Base-by-base conservation (phyloP, 441 rosid species). In the Erodium moschatum region DNA sequence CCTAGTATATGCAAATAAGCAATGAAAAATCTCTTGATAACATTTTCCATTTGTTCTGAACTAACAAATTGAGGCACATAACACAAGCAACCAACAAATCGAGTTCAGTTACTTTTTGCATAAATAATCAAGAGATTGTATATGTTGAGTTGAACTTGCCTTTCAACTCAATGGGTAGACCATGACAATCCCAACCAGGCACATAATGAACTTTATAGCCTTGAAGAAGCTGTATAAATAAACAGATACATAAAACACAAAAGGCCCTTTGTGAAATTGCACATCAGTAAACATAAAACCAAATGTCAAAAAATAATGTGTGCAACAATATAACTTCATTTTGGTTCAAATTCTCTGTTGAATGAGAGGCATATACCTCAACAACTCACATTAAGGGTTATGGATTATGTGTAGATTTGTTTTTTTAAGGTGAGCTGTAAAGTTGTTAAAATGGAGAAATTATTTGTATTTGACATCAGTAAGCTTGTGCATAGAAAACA, bases 121-220 rank as follows among this genome's bases (percentile, higher is more conserved):
- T 21, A 58, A 58, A 58, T 21, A 20, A 58, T 58, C 29, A 58
- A 20, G 63, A 21, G 8, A 21, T 20, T 19, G 63, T 58, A 19
- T 8, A 18, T 20, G 11, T 19, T 18, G 20, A 65, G 19, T 21
- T 56, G 21, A 15, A 81, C 89, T 85, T 86, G 78, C 98, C 97
- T 94, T 91, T 94, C 79, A 89, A 78, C 82, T 94, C 98, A 81
- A 94, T 94, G 67, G 98, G 98, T 70, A 94, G 87, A 71, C 98
- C 97, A 76, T 94, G 98, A 80, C 98, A 94, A 79, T 94, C 98
- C 97, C 97, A 94, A 64, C 97, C 98, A 63, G 98, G 97, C 67
- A 91, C 79, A 74, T 85, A 94, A 69, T 71, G 83, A 74, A 94
- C 98, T 81, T 88, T 94, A 76, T 82, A 87, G 78, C 87, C 89